Conservation (phyloP, 305 asterid genomes). For the Solanum aculeatissimum region DNA sequence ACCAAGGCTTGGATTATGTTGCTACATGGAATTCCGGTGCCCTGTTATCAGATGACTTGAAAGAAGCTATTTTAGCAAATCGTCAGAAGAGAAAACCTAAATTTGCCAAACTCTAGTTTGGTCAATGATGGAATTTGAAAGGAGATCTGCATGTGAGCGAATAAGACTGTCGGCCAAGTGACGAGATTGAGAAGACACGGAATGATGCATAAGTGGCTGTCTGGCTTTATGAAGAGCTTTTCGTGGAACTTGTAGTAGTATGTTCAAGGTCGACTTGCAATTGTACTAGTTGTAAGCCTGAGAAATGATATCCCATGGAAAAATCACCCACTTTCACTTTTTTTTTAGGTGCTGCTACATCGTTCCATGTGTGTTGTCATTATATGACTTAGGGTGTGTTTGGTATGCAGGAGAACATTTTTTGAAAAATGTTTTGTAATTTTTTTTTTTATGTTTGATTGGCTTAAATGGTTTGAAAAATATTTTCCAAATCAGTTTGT, state of each 20-base stretch:
- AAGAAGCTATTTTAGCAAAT: conserved; percentile 57
- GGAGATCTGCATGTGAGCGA: neutral
- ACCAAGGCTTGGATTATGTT: conserved; percentile 83
- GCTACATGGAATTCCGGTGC: conserved; percentile 82
- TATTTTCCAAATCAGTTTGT: too few species aligned
- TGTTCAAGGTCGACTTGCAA: neutral
- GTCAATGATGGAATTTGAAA: neutral
- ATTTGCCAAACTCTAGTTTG: conserved; percentile 48
- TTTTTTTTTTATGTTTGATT: too few species aligned
- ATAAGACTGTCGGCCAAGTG: neutral
- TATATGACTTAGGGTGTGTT: neutral
- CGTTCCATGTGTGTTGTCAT: neutral
- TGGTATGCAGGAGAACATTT: too few species aligned
- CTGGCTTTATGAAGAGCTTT: neutral
- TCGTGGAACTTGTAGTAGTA: neutral
- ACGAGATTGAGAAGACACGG: neutral
- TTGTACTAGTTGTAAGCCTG: neutral
- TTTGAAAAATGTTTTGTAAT: too few species aligned
- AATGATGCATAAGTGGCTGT: neutral
- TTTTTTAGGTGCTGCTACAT: neutral
- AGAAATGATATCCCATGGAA: neutral
- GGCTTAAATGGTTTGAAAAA: too few species aligned
- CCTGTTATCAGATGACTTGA: conserved; percentile 52
- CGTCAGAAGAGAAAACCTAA: conserved; percentile 53
- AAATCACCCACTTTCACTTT: neutral